Percentiles rank a stretch among this genome's conserved stretches.
Conservation (phyloP, 2,329 filamentous ascomycete genomes). For the Dendrostoma leiphaemia region DNA sequence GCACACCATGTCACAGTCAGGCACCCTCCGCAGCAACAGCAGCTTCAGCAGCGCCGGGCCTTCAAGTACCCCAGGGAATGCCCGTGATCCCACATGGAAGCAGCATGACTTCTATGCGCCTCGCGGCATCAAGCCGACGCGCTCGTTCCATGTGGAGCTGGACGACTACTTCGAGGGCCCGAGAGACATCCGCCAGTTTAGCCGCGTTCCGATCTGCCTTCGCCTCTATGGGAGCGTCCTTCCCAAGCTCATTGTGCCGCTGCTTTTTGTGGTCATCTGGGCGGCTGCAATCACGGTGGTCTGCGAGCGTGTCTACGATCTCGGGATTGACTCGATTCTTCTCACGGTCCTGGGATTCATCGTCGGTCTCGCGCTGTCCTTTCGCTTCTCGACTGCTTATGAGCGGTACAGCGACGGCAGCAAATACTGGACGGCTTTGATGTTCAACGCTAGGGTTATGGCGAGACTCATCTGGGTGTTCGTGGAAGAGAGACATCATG, state of each 20-base stretch:
- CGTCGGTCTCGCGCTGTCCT: slow-evolving; percentile 74
- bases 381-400: slow-evolving; percentile 75
- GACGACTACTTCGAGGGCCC: slow-evolving; percentile 66
- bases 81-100: background rate
- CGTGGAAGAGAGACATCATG: background rate
- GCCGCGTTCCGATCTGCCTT: slow-evolving; percentile 73
- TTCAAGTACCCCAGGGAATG: background rate
- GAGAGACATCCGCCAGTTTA: slow-evolving; percentile 69
- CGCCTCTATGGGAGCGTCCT: slow-evolving; percentile 74
- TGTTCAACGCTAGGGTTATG: slow-evolving; percentile 13
- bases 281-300: slow-evolving; percentile 63
- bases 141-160: slow-evolving; percentile 34
- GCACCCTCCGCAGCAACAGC: background rate
- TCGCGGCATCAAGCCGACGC: background rate
- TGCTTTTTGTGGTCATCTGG: slow-evolving; percentile 63
- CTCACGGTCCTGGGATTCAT: slow-evolving; percentile 80
- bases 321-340: slow-evolving; percentile 59
- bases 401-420: slow-evolving; percentile 68
- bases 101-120: slow-evolving; percentile 5
- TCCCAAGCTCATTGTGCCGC: slow-evolving; percentile 70
- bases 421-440: slow-evolving; percentile 48
- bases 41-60: background rate
- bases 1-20: background rate
- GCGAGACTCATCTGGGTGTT: slow-evolving; percentile 1
- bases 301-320: slow-evolving; percentile 38